Base-by-base conservation (phyloP, 2,329 filamentous ascomycete species). In the Exophiala lecanii-corni region DNA sequence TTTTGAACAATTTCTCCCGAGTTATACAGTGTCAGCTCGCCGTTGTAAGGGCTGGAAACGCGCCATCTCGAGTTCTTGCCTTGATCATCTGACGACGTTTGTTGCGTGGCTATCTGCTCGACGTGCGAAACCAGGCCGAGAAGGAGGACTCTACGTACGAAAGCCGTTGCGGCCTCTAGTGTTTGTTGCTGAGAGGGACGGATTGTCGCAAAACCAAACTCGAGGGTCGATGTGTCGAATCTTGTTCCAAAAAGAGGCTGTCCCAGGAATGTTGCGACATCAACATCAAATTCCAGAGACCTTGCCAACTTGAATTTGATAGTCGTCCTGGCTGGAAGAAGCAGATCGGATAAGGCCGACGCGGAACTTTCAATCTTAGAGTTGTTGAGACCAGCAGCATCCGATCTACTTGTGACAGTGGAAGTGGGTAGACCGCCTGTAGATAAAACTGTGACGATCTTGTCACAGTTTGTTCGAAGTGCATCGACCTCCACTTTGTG, bases 401-500 rank as follows among this genome's bases (percentile, higher is more conserved):
- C 45, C n/a, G 37, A 45, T 19, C 33, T 39, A 30, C 39, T 35
- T 23, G 39, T 21, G 7, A 20, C 39, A 19, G 44, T 39, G 10
- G 20, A n/a, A 6, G 33, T 34, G 13, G 40, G 46, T 20, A 56
- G n/a, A 13, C 45, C 46, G 21, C 49, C 51, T 18, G 38, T 30
- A 17, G 40, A 32, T 18, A 58, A 42, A 7, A 48, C 32, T 7
- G 18, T 19, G 4, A 54, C 20, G n/a, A 54, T 63, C 1, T 36
- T 40, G 39, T 67, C 60, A 5, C 70, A 53, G 1, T 58, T 59
- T 12, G 59, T 56, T 41, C 43, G 41, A 9, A 54, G 39, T 1
- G 49, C 39, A 15, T 41, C 19, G 3, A 69, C 56, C 9, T 62
- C 60, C 3, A 58, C 54, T 4, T 65, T 49, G 47, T 82, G 78